Percentiles rank a stretch among this genome's conserved stretches.
phyloP scores from a whole-genome alignment of 148 eudicot genomes.

The Amaranthus cruentus region DNA sequence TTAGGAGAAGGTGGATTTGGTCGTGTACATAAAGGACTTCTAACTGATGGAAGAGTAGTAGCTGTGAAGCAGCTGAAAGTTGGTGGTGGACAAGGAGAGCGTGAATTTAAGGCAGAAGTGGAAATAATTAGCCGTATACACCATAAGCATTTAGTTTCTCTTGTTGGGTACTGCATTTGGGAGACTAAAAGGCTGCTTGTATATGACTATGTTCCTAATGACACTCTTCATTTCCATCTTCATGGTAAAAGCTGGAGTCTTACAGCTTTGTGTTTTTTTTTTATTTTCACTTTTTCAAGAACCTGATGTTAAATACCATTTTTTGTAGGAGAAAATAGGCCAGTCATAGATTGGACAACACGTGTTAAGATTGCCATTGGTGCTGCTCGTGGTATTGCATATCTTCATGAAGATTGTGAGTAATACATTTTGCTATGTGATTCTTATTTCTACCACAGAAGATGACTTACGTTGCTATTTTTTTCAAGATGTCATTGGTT shows the following conservation, averaged over 20 bases:
- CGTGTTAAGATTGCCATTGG: slow-evolving; percentile 84
- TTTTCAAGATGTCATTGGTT: not conserved
- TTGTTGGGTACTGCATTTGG: slow-evolving; percentile 68
- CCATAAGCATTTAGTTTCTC: slow-evolving; percentile 70
- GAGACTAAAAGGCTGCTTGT: slow-evolving; percentile 59
- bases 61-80: slow-evolving; percentile 63
- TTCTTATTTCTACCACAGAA: not conserved
- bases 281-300: slow-evolving; percentile 1
- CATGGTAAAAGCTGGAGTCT: slow-evolving; percentile 45
- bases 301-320: not conserved
- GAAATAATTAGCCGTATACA: slow-evolving; percentile 69
- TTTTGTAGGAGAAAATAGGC: slow-evolving; percentile 40
- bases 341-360: slow-evolving; percentile 63
- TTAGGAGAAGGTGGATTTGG: slow-evolving; percentile 83
- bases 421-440: slow-evolving; percentile 1
- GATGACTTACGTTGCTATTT: not conserved
- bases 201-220: slow-evolving; percentile 64
- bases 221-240: slow-evolving; percentile 68
- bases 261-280: slow-evolving; percentile 2
- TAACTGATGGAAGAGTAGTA: slow-evolving; percentile 53
- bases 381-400: slow-evolving; percentile 92
- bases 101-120: slow-evolving; percentile 69
- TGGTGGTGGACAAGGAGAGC: slow-evolving; percentile 66
- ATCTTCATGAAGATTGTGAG: slow-evolving; percentile 95
- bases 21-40: slow-evolving; percentile 54